Evolutionary conservation across 2,329 filamentous ascomycete species (phyloP).

Genomic region (Onygena corvina): DNA sequence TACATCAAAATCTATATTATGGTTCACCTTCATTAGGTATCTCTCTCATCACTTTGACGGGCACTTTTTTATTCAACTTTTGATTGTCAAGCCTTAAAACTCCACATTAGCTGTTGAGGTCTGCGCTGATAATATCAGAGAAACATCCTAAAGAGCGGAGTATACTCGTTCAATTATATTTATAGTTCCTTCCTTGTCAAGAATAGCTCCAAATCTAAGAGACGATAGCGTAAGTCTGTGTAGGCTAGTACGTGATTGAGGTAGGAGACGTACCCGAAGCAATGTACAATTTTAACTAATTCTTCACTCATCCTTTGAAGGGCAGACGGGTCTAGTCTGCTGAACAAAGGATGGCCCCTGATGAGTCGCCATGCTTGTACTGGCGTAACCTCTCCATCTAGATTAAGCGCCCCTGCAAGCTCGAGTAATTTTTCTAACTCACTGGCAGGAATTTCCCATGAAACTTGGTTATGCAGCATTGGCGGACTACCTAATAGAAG

Average conservation of each 20-base stretch:
- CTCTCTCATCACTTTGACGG: too few relatives aligned
- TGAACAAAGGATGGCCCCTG: slow-evolving; percentile 24
- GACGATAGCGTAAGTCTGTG: not conserved
- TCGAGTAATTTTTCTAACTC: slow-evolving; percentile 22
- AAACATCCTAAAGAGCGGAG: slow-evolving; percentile 16
- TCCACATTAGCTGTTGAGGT: slow-evolving; percentile 15
- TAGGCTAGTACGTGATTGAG: not conserved
- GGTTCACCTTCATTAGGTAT: too few relatives aligned
- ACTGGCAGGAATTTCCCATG: slow-evolving; percentile 21
- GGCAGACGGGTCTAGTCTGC: slow-evolving; percentile 20
- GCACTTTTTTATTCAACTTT: too few relatives aligned
- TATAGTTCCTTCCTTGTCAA: slow-evolving; percentile 18
- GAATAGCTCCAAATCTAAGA: slow-evolving; percentile 20
- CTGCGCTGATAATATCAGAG: too few relatives aligned
- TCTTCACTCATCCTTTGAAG: slow-evolving; percentile 21
- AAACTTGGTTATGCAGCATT: slow-evolving; percentile 12
- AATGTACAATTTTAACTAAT: slow-evolving; percentile 26
- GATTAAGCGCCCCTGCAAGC: slow-evolving; percentile 17
- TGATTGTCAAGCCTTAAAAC: too few relatives aligned
- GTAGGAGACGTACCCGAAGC: slow-evolving; percentile 27
- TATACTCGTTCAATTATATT: slow-evolving; percentile 13
- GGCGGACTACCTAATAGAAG: slow-evolving; percentile 19
- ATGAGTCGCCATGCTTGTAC: slow-evolving; percentile 32
- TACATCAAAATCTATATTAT: too few relatives aligned
- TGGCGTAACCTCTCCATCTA: slow-evolving; percentile 30